Base-by-base conservation (phyloP, 441 rosid species). In the Raphanus hybrid region DNA sequence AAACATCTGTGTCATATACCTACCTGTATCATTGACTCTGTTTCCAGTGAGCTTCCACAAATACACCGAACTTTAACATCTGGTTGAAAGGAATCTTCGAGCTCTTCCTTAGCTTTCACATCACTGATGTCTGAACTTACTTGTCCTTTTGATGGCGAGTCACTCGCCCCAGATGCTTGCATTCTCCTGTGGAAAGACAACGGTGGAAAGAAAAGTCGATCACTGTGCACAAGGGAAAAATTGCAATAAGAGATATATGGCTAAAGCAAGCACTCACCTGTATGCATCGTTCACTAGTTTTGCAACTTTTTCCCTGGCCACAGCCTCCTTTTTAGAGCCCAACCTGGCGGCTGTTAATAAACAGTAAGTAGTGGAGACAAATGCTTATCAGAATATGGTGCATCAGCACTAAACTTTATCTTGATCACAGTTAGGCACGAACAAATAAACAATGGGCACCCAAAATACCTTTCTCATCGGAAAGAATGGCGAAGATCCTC, bases 141-240 rank as follows among this genome's bases (percentile, higher is more conserved):
- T 75, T 80, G 96, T 52, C 86, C 94, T 84, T 88, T 92, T 48
- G 98, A 88, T 73, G 97, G 92, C 76, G 89, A 85, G 79, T 91
- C 99, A 72, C 86, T 73, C 67, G 94, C 93, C 78, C 92, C 97
- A 69, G 98, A 85, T 55, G 85, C 92, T 87, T 90, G 98, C 96
- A 92, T 90, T 84, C 92, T 94, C 78, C 98, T 94, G 86, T 64
- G 77, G 57, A 60, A 78, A 7, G 70, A 75, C 69, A 29, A 35
- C 5, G 8, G 41, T 71, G 16, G 37, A 57, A 57, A 39, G 26
- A 70, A 70, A 73, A 62, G 12, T 57, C 2, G 7, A 57, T n/a
- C 61, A 73, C 64, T 57, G 81, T 80, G 2, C 16, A 48, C 69
- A 69, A 14, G 29, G 12, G 45, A 18, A 64, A 8, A 37, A 61